These are phyloP conservation scores for Geranium rotundifolium DNA, from an alignment of 345 rosid species.

Conservation along the genomic window DNA sequence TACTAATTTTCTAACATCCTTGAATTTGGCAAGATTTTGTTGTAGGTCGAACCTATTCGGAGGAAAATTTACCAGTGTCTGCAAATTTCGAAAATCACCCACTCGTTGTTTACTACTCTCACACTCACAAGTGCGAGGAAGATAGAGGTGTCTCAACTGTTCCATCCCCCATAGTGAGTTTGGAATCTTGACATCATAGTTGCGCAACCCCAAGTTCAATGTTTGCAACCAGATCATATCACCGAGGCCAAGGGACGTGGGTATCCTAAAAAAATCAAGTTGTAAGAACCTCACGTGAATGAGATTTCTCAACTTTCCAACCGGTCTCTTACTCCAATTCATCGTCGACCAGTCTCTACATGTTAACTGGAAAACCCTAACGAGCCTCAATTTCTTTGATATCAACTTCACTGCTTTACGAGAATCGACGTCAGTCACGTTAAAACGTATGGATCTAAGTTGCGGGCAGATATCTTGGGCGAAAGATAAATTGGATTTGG, in stretches of 20 bases:
- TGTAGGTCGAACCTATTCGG: conserved; percentile 1
- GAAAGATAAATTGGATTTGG: too few species aligned
- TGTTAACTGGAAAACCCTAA: too few species aligned
- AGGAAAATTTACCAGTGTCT: conserved; percentile 13
- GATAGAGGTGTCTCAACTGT: conserved; percentile 14
- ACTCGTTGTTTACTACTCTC: conserved; percentile 3
- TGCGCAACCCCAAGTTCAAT: too few species aligned
- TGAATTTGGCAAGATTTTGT: not conserved
- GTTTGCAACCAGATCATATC: conserved; percentile 18
- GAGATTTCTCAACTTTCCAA: too few species aligned
- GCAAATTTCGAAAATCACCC: conserved; percentile 7
- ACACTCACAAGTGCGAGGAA: conserved; percentile 8
- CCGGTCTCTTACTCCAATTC: too few species aligned
- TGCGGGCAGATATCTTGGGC: too few species aligned
- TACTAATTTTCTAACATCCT: conserved; percentile 5
- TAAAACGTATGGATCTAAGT: too few species aligned
- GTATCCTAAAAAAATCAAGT: not conserved
- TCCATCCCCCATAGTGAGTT: conserved; percentile 17
- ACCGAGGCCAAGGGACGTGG: conserved; percentile 19
- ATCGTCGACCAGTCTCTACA: too few species aligned
- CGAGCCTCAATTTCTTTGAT: too few species aligned
- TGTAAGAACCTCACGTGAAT: conserved; percentile 22
- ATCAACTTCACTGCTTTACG: too few species aligned
- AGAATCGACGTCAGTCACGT: too few species aligned
- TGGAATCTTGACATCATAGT: too few species aligned